Evolutionary conservation across 108 stramenopile species (phyloP).

Genomic region (Conticribra weissflogii): DNA sequence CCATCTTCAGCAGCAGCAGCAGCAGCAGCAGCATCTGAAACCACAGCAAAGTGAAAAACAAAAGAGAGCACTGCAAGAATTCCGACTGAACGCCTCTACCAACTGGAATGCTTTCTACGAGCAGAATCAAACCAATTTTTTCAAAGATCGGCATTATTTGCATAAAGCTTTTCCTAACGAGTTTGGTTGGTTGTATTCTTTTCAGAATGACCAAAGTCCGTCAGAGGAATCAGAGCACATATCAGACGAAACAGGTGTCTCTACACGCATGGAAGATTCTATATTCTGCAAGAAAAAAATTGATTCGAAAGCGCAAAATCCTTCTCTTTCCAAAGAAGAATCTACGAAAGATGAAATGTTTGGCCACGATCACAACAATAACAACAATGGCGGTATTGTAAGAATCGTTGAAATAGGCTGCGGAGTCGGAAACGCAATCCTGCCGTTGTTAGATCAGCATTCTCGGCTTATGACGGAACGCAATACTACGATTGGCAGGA

Average conservation of each 20-base stretch:
- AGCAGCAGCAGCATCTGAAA: background rate
- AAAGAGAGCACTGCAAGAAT: slow-evolving; percentile 12
- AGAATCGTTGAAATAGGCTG: slow-evolving; percentile 86
- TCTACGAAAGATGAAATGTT: no score
- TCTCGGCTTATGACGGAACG: slow-evolving; percentile 11
- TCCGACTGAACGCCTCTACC: slow-evolving; percentile 37
- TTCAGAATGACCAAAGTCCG: no score
- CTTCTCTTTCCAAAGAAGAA: no score
- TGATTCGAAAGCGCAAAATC: no score
- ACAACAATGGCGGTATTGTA: background rate
- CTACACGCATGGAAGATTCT: no score
- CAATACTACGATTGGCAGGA: background rate
- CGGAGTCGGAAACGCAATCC: slow-evolving; percentile 87
- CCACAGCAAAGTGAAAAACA: background rate
- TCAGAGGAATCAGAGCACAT: no score
- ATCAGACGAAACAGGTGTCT: no score
- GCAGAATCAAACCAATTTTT: slow-evolving; percentile 72
- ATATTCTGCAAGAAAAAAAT: no score
- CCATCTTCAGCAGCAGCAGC: background rate
- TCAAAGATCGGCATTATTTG: slow-evolving; percentile 90
- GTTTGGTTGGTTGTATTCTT: slow-evolving; percentile 48
- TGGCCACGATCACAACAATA: background rate
- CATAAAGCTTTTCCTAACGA: slow-evolving; percentile 77
- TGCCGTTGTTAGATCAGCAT: slow-evolving; percentile 66
- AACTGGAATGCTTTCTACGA: slow-evolving; percentile 85